These are phyloP conservation scores for Kurtzmaniella natalensis DNA, from an alignment of 1,139 yeast genomes.

Conservation along the genomic window DNA sequence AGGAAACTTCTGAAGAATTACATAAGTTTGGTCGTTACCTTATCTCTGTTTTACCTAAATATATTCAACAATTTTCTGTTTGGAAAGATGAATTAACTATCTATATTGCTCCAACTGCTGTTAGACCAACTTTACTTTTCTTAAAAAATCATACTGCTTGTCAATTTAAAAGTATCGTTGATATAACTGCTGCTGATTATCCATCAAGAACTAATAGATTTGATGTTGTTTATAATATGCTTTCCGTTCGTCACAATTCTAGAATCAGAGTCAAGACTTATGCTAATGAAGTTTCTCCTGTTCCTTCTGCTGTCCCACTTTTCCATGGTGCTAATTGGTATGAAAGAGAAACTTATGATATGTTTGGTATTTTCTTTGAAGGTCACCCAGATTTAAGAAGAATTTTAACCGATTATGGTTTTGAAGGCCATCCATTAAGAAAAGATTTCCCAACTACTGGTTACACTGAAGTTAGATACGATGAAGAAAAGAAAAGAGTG, in stretches of 20 bases:
- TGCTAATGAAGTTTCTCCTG: slow-evolving; percentile 78
- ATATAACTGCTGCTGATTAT: slow-evolving; percentile 83
- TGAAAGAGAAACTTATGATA: slow-evolving; percentile 84
- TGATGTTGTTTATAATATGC: slow-evolving; percentile 80
- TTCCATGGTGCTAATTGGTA: slow-evolving; percentile 86
- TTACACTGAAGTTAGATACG: slow-evolving; percentile 84
- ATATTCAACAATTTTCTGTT: slow-evolving; percentile 76
- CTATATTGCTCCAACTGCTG: slow-evolving; percentile 71
- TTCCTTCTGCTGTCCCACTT: slow-evolving; percentile 69
- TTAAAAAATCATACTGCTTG: slow-evolving; percentile 76
- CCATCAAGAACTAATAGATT: slow-evolving; percentile 82
- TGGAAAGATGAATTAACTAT: slow-evolving; percentile 88
- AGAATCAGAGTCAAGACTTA: slow-evolving; percentile 87
- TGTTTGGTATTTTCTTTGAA: slow-evolving; percentile 82
- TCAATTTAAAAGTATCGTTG: slow-evolving; percentile 75
- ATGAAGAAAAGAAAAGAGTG: slow-evolving; percentile 85
- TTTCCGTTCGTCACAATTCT: slow-evolving; percentile 80
- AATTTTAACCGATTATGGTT: slow-evolving; percentile 89
- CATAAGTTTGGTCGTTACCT: slow-evolving; percentile 82
- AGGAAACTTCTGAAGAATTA: slow-evolving; percentile 64
- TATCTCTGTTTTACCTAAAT: slow-evolving; percentile 77
- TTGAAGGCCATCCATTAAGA: slow-evolving; percentile 88
- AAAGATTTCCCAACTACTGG: slow-evolving; percentile 94
- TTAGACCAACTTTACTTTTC: slow-evolving; percentile 65
- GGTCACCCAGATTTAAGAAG: slow-evolving; percentile 89